These are phyloP conservation scores for Penicillium sp. DNA, from an alignment of 2,329 filamentous ascomycete genomes.

Conservation along the genomic window DNA sequence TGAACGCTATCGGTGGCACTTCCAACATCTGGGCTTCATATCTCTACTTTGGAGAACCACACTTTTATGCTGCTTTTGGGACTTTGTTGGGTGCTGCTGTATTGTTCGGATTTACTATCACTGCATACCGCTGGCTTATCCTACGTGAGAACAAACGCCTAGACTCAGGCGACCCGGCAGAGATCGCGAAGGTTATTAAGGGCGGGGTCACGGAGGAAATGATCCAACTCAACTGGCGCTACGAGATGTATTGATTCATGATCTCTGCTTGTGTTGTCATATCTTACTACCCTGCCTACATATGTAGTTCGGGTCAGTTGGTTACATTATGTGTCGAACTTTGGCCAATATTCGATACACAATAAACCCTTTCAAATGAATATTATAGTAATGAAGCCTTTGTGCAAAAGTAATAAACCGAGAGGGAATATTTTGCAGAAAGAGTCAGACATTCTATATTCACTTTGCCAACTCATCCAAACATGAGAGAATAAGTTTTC, in stretches of 20 bases:
- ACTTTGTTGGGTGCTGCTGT: slow-evolving; percentile 33
- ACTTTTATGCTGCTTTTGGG: slow-evolving; percentile 46
- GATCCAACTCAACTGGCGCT: slow-evolving; percentile 45
- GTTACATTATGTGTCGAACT: neutral
- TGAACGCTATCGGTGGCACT: slow-evolving; percentile 37
- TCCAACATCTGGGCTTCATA: slow-evolving; percentile 30
- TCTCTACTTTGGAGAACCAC: slow-evolving; percentile 25
- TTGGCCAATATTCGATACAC: neutral
- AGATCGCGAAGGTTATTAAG: slow-evolving; percentile 43
- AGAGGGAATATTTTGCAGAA: neutral
- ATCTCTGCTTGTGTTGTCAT: neutral
- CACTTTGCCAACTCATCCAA: slow-evolving; percentile 26
- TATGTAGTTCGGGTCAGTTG: neutral
- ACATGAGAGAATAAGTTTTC: slow-evolving; percentile 34
- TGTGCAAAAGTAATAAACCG: neutral
- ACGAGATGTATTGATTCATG: slow-evolving; percentile 43
- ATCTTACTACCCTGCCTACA: neutral
- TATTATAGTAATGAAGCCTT: neutral
- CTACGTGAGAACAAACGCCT: slow-evolving; percentile 42
- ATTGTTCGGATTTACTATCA: slow-evolving; percentile 36
- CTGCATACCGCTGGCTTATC: slow-evolving; percentile 41
- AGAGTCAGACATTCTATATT: neutral
- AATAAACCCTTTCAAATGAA: neutral
- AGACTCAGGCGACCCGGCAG: slow-evolving; percentile 37
- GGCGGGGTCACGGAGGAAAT: slow-evolving; percentile 48